Evolutionary conservation across 129 eudicot species (phyloP).

Genomic region (Pittosporum tobira): DNA sequence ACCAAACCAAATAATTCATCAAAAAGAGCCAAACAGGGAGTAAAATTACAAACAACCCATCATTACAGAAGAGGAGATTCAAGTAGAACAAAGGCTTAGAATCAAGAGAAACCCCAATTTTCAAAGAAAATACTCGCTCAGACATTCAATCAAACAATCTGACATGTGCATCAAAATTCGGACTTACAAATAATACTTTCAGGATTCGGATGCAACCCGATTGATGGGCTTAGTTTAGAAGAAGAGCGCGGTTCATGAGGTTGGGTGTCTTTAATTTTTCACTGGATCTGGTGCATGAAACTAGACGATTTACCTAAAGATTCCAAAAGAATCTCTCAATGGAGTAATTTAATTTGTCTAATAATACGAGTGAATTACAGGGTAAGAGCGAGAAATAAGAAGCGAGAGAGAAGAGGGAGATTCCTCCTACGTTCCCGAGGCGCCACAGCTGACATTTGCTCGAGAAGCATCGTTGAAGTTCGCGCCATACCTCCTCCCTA

Average conservation of each 20-base stretch:
- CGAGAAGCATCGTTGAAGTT: constrained; percentile 12
- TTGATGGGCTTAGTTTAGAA: neutral
- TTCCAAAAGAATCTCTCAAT: neutral
- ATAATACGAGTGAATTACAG: neutral
- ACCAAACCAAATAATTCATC: neutral
- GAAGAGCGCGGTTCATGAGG: neutral
- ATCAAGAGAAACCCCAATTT: neutral
- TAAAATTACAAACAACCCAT: neutral
- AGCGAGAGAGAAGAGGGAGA: neutral
- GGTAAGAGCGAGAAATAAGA: neutral
- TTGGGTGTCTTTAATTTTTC: neutral
- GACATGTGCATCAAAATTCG: neutral
- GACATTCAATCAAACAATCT: constrained; percentile 4
- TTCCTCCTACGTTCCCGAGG: constrained; percentile 17
- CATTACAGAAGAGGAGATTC: neutral
- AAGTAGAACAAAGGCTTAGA: neutral
- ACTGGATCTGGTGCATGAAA: neutral
- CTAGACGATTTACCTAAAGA: neutral
- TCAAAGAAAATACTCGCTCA: neutral
- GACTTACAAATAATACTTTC: constrained; percentile 1
- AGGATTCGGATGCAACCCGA: constrained; percentile 6
- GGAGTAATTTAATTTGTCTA: too few relatives aligned
- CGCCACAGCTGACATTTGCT: constrained; percentile 24
- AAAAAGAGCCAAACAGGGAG: neutral
- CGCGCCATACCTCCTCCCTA: constrained; percentile 20